phyloP scores from a whole-genome alignment of 2,329 filamentous ascomycete species.

The Golovinomyces cichoracearum region DNA sequence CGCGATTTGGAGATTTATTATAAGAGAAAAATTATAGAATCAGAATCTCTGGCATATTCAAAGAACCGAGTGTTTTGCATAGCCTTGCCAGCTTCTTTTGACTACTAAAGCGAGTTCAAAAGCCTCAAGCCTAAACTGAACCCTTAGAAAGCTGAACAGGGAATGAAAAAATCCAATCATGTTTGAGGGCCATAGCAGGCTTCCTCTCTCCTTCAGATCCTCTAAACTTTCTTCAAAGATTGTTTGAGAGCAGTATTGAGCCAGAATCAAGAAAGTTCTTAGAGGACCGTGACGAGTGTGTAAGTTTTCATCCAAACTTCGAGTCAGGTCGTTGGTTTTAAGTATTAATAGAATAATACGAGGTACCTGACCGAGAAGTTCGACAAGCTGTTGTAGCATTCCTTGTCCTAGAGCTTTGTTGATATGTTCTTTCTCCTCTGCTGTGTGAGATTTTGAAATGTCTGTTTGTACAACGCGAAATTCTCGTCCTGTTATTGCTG shows the following conservation, averaged over 20 bases:
- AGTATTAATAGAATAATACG: constrained; percentile 81
- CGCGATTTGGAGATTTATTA: no score
- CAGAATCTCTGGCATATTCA: no score
- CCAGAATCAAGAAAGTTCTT: constrained; percentile 40
- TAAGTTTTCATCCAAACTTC: constrained; percentile 74
- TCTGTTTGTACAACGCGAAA: constrained; percentile 45
- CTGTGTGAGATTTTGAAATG: constrained; percentile 29
- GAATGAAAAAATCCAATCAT: constrained; percentile 27
- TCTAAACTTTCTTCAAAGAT: constrained; percentile 40
- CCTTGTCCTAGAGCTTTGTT: constrained; percentile 64
- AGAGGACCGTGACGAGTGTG: constrained; percentile 45
- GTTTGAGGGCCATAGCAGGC: constrained; percentile 32
- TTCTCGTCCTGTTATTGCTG: constrained; percentile 84
- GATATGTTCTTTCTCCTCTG: constrained; percentile 66
- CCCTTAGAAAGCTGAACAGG: constrained; percentile 30
- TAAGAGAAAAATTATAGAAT: no score
- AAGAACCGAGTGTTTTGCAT: background rate
- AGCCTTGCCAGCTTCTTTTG: constrained; percentile 19
- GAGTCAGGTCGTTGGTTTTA: constrained; percentile 91
- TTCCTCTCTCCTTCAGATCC: constrained; percentile 25
- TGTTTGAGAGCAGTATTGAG: constrained; percentile 39
- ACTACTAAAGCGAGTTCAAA: constrained; percentile 36
- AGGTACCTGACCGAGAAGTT: constrained; percentile 68
- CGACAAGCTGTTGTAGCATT: constrained; percentile 65
- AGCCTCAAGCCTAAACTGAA: constrained; percentile 34